phyloP scores from a whole-genome alignment of 2,329 filamentous ascomycete species.

The Aspergillus unguis region DNA sequence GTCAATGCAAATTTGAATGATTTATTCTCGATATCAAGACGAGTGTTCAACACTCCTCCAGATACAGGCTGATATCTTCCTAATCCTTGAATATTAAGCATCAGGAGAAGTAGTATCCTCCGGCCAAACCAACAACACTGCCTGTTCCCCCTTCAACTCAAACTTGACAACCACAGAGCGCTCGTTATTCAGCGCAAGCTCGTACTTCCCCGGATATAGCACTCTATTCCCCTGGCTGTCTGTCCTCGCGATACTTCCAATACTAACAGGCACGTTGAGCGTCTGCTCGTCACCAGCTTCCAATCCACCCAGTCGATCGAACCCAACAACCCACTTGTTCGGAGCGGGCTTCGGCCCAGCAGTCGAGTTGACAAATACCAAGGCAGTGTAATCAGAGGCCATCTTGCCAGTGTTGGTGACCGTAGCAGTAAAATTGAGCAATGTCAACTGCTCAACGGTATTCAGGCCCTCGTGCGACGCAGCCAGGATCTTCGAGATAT shows the following conservation, averaged over 20 bases:
- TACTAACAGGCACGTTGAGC: slow-evolving; percentile 35
- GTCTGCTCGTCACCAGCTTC: slow-evolving; percentile 23
- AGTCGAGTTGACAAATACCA: slow-evolving; percentile 39
- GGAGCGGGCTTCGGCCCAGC: slow-evolving; percentile 42
- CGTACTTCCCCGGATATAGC: slow-evolving; percentile 43
- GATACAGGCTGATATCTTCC: too few relatives aligned
- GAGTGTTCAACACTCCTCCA: too few relatives aligned
- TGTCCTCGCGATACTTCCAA: slow-evolving; percentile 38
- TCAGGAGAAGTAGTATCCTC: slow-evolving; percentile 9
- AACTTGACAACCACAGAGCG: slow-evolving; percentile 32
- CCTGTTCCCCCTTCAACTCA: slow-evolving; percentile 32
- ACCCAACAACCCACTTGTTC: slow-evolving; percentile 43
- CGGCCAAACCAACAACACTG: slow-evolving; percentile 36
- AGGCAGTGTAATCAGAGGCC: slow-evolving; percentile 41
- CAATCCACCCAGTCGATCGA: slow-evolving; percentile 31
- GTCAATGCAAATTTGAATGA: too few relatives aligned
- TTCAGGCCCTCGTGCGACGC: slow-evolving; percentile 24
- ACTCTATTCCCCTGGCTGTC: slow-evolving; percentile 38
- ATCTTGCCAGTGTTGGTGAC: slow-evolving; percentile 38
- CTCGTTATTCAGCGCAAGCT: slow-evolving; percentile 42
- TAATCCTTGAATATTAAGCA: too few relatives aligned
- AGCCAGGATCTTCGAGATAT: slow-evolving; percentile 36
- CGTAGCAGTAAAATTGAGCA: slow-evolving; percentile 35
- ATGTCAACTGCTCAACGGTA: slow-evolving; percentile 34
- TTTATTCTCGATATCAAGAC: too few relatives aligned